Evolutionary conservation across 108 stramenopile genomes (phyloP).

Genomic region (Discostella stelligeroides): DNA sequence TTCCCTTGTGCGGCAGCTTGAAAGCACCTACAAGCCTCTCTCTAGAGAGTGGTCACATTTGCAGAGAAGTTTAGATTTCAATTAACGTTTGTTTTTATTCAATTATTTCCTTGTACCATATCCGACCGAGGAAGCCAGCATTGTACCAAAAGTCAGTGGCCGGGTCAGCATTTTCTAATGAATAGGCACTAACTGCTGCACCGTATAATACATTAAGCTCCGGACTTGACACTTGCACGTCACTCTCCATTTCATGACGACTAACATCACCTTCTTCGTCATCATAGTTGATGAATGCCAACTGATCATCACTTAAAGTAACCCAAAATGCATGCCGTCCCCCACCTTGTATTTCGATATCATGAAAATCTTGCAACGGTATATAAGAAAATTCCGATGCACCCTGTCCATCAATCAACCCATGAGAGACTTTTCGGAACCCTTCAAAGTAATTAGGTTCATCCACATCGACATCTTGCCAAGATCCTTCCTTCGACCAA

Average conservation of each 20-base stretch:
- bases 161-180: constrained; percentile 11
- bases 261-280: not conserved
- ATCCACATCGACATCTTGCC: constrained; percentile 1
- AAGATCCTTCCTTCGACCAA: constrained; percentile 12
- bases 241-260: constrained; percentile 6
- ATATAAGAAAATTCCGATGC: constrained; percentile 2
- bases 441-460: constrained; percentile 8
- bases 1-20: too few species aligned
- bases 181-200: constrained; percentile 7
- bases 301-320: not conserved
- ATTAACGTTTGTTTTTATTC: too few species aligned
- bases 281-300: not conserved
- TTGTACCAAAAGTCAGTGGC: constrained; percentile 11
- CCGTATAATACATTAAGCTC: constrained; percentile 8
- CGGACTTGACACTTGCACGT: not conserved
- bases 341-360: not conserved
- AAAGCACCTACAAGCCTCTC: too few species aligned
- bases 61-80: too few species aligned
- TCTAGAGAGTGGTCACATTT: too few species aligned
- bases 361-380: constrained; percentile 2
- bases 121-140: constrained; percentile 12
- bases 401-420: constrained; percentile 7
- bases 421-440: constrained; percentile 12
- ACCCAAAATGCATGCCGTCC: constrained; percentile 8
- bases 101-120: constrained; percentile 15